Base-by-base conservation (phyloP, 129 eudicot species). In the Calendula officinalis region DNA sequence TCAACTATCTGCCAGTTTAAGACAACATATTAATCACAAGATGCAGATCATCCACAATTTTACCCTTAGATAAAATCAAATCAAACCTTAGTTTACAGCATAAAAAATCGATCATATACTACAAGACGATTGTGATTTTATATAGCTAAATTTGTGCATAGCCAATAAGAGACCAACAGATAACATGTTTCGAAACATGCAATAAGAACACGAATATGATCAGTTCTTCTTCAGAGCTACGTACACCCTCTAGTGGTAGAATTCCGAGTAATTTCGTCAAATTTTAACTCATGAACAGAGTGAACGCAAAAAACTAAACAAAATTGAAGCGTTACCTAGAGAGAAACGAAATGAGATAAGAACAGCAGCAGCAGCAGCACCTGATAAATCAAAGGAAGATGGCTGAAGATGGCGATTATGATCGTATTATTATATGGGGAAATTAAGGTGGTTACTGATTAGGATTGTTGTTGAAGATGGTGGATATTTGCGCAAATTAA, bases 381-480 rank as follows among this genome's bases (percentile, higher is more conserved):
- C 41, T 8, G 2, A 7, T 3, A 17, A 2, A 52, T 2, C 6
- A 53, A 53, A 30, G 9, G 8, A 50, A 14, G 3, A 64, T 35
- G 70, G 56, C 12, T 36, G 66, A 69, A 69, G 75, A 37, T 70
- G 75, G 39, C n/a, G 68, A 36, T 46, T 13, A 33, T 43, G 40
- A 10, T 34, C 10, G 41, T 34, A 34, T 6, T 60, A 13, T 8
- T 10, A 7, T 17, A 7, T 67, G 40, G 44, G 45, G 30, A 22
- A 22, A 22, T 38, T 42, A 15, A 17, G 13, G 43, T 35, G 62
- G 14, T 45, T 45, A 45, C 15, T 14, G 35, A 50, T 17, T 13
- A 50, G 56, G 35, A 50, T 49, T 49, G 27, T 49, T 49, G 55
- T 6, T 5, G 55, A 33, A 14, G 35, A 45, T 45, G 51, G 51